Evolutionary conservation across 495 filamentous ascomycete species (phyloP).

Genomic region (Annulohypoxylon bovei): DNA sequence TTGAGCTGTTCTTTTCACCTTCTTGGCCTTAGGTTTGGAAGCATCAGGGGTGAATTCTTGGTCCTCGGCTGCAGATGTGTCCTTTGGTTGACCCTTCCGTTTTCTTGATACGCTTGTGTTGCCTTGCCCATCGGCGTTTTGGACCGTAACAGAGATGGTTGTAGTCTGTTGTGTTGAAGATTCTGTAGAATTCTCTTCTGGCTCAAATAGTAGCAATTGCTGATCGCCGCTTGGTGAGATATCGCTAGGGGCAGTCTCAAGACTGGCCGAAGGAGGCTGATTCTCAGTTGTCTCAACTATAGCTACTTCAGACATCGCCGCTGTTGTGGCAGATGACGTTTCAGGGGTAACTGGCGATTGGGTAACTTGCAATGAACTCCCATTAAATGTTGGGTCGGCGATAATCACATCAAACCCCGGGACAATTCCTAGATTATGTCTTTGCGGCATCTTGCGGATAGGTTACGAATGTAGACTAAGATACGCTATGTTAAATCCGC

Average conservation of each 20-base stretch:
- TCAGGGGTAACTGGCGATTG: not conserved
- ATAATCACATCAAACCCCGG: not conserved
- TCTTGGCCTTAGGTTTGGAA: conserved; percentile 14
- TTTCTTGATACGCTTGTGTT: conserved; percentile 7
- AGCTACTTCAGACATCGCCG: not conserved
- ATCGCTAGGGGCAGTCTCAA: not conserved
- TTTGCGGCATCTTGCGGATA: conserved; percentile 26
- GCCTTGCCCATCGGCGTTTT: not conserved
- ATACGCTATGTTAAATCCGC: not conserved
- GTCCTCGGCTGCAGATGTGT: conserved; percentile 2
- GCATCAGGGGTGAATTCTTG: conserved; percentile 1
- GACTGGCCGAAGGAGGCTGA: not conserved
- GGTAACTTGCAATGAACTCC: not conserved
- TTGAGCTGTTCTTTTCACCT: conserved; percentile 38
- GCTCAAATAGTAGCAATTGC: conserved; percentile 19
- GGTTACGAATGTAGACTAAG: not conserved
- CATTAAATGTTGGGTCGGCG: too few species aligned
- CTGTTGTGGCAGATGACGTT: not conserved
- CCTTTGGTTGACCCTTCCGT: conserved; percentile 8
- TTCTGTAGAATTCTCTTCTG: not conserved
- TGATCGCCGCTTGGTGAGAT: not conserved
- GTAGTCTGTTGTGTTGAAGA: not conserved
- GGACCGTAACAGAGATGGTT: not conserved
- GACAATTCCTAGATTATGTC: conserved; percentile 43
- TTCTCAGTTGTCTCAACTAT: not conserved